Percentiles rank a stretch among this genome's conserved stretches.
phyloP scores from a whole-genome alignment of 768 basidiomycete genomes.

The Auriscalpium orientale region DNA sequence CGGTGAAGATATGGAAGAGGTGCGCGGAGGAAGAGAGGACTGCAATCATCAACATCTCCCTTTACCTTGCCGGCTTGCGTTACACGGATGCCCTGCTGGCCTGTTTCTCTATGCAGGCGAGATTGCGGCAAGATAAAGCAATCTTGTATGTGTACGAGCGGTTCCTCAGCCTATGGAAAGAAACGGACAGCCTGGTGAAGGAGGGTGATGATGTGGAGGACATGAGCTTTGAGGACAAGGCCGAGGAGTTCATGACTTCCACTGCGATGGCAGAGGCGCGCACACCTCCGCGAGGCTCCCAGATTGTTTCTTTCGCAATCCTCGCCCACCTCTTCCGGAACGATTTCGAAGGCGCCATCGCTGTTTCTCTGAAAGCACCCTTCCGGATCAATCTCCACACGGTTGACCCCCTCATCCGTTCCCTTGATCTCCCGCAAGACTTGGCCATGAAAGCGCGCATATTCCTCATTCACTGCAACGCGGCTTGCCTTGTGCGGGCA shows the following conservation, averaged over 20 bases:
- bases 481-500: slow-evolving; percentile 44
- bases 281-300: neutral
- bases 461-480: slow-evolving; percentile 41
- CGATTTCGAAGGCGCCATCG: slow-evolving; percentile 51
- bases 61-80: neutral
- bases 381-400: slow-evolving; percentile 29
- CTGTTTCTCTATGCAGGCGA: neutral
- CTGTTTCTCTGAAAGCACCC: slow-evolving; percentile 31
- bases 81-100: neutral
- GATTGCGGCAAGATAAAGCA: neutral
- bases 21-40: slow-evolving; percentile 12
- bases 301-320: slow-evolving; percentile 43
- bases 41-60: slow-evolving; percentile 15
- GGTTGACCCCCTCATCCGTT: slow-evolving; percentile 32
- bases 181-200: neutral
- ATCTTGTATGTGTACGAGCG: neutral
- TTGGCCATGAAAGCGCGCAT: slow-evolving; percentile 34
- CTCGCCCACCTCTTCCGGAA: slow-evolving; percentile 53
- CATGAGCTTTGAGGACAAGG: neutral
- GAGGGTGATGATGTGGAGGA: neutral
- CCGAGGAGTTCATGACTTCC: too few species aligned
- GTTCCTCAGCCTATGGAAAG: neutral
- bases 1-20: neutral
- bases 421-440: slow-evolving; percentile 30
- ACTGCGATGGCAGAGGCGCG: neutral